These are phyloP conservation scores for Basidioascus undulatus DNA, from an alignment of 768 basidiomycete species.

Conservation along the genomic window DNA sequence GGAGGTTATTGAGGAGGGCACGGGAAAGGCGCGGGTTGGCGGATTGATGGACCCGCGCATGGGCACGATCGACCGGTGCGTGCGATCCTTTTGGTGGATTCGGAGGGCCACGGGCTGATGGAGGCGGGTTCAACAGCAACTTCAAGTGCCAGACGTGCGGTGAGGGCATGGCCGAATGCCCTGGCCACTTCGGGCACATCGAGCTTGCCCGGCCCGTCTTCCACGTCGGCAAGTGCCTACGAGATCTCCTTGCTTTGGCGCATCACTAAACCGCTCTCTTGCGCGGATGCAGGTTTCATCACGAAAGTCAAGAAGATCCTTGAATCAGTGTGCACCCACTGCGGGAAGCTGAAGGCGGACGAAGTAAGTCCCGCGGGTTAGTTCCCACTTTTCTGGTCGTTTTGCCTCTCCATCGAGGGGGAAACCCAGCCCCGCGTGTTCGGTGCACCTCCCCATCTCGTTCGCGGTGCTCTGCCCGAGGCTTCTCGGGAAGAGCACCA, in stretches of 20 bases:
- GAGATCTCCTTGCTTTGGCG: neutral
- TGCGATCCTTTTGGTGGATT: no score
- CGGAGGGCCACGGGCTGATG: no score
- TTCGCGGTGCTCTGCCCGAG: no score
- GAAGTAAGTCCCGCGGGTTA: conserved; percentile 90
- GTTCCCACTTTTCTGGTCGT: conserved; percentile 97
- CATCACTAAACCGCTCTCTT: neutral
- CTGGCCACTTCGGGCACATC: conserved; percentile 97
- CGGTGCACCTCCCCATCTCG: no score
- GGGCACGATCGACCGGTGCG: conserved; percentile 92
- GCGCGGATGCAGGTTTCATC: conserved; percentile 45
- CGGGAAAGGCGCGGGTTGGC: conserved; percentile 66
- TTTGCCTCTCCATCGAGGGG: conserved; percentile 60
- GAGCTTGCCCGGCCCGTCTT: conserved; percentile 93
- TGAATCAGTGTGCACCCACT: conserved; percentile 96
- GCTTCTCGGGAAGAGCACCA: no score
- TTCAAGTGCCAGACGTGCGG: conserved; percentile 99
- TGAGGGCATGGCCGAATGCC: conserved; percentile 99
- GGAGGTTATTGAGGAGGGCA: conserved; percentile 90
- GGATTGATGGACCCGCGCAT: conserved; percentile 95
- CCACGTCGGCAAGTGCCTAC: conserved; percentile 50
- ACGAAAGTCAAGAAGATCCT: conserved; percentile 99
- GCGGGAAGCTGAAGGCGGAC: conserved; percentile 91
- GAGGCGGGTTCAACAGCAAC: no score
- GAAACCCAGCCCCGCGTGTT: conserved; percentile 94